These are phyloP conservation scores for Naganishia onofrii DNA, from an alignment of 768 basidiomycete species.

Conservation along the genomic window DNA sequence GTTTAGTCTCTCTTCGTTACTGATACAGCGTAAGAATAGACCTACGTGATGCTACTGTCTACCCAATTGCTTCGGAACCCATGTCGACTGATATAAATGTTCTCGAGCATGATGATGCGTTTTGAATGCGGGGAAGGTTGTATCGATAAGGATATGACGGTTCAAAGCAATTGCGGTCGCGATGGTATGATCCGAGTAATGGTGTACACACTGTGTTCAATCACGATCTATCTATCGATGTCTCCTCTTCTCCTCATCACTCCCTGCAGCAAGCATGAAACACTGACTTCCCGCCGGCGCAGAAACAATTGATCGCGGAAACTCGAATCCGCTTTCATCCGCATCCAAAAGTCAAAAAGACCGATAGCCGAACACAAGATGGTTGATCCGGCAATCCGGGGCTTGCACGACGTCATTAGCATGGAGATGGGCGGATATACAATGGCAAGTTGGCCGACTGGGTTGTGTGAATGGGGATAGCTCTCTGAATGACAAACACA, in stretches of 20 bases:
- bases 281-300: not conserved
- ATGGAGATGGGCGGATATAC: conserved; percentile 15
- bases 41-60: conserved; percentile 44
- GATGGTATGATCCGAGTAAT: not conserved
- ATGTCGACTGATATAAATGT: conserved; percentile 50
- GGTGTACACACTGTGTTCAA: not conserved
- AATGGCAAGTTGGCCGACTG: not conserved
- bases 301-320: not conserved
- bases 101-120: conserved; percentile 42
- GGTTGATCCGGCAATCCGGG: conserved; percentile 14
- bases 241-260: not conserved
- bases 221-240: not conserved
- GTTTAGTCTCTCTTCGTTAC: not conserved
- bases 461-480: too few relatives aligned
- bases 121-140: not conserved
- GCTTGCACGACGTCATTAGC: conserved; percentile 11
- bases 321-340: conserved; percentile 2
- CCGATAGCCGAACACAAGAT: conserved; percentile 21
- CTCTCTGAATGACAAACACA: too few relatives aligned
- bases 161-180: too few relatives aligned
- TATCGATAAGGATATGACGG: not conserved
- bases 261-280: conserved; percentile 7
- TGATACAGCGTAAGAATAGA: conserved; percentile 16
- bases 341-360: conserved; percentile 11
- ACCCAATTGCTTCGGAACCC: conserved; percentile 51